A percentile compares a stretch with the other conserved stretches of the same genome.
phyloP scores from a whole-genome alignment of 1,284 basidiomycete species.

The Pseudozyma pruni region DNA sequence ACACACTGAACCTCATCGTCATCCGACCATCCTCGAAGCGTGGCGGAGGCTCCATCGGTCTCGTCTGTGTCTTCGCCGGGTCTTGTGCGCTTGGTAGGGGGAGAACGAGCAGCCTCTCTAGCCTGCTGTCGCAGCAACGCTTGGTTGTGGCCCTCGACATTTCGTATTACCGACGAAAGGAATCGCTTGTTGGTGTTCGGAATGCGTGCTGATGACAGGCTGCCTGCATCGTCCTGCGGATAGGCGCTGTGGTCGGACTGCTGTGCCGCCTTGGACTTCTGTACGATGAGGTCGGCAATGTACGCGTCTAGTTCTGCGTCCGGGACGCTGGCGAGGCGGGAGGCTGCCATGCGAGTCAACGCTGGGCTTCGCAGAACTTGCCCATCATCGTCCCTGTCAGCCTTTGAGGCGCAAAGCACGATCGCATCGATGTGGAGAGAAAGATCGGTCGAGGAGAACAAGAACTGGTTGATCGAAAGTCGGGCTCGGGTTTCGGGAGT shows the following conservation, averaged over 20 bases:
- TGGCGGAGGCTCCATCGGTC: neutral
- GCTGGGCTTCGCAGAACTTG: too few species aligned
- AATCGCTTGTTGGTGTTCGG: constrained; percentile 56
- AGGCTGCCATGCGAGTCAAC: neutral
- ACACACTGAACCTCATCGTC: constrained; percentile 17
- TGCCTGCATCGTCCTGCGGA: constrained; percentile 3
- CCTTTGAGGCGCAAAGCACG: too few species aligned
- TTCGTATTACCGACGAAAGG: constrained; percentile 44
- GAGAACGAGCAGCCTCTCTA: constrained; percentile 1
- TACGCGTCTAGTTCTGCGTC: constrained; percentile 42
- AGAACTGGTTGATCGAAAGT: too few species aligned
- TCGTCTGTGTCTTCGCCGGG: too few species aligned
- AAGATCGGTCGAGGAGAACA: too few species aligned
- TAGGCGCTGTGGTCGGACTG: neutral
- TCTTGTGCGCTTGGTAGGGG: neutral
- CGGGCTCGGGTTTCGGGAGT: constrained; percentile 12
- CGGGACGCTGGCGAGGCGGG: constrained; percentile 12
- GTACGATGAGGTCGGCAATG: constrained; percentile 42
- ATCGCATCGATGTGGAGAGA: too few species aligned
- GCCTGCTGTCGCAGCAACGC: constrained; percentile 33
- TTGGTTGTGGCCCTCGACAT: constrained; percentile 58
- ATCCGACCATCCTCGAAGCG: constrained; percentile 18
- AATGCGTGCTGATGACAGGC: neutral
- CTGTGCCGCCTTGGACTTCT: constrained; percentile 13
- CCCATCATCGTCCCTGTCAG: too few species aligned